These are phyloP conservation scores for Haematococcus sp. DNA, from an alignment of 139 green algal species.

Conservation along the genomic window DNA sequence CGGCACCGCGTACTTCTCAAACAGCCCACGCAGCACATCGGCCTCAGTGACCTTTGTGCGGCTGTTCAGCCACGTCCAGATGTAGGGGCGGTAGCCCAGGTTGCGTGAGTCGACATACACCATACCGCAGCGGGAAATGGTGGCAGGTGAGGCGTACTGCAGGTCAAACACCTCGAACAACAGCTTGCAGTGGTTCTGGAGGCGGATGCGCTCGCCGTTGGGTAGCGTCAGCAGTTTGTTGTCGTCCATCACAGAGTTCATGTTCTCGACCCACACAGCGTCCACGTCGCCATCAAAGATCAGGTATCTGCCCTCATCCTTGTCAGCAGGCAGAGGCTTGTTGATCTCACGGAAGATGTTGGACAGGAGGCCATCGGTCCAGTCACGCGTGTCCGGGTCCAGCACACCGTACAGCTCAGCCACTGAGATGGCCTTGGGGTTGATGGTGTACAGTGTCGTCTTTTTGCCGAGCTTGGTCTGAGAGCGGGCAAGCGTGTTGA, in stretches of 20 bases:
- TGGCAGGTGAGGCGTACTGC: constrained; percentile 62
- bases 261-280: constrained; percentile 89
- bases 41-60: constrained; percentile 18
- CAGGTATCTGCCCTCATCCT: constrained; percentile 65
- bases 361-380: constrained; percentile 82
- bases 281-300: constrained; percentile 87
- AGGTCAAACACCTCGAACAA: constrained; percentile 79
- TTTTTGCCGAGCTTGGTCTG: constrained; percentile 79
- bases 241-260: constrained; percentile 90
- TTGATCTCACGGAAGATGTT: constrained; percentile 80
- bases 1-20: constrained; percentile 76
- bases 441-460: constrained; percentile 74
- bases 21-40: constrained; percentile 44
- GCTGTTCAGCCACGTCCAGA: constrained; percentile 70
- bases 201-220: constrained; percentile 81
- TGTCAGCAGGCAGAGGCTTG: constrained; percentile 59
- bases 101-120: constrained; percentile 88
- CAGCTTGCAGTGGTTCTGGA: constrained; percentile 77
- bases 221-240: constrained; percentile 86
- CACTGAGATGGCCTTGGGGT: constrained; percentile 73
- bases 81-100: constrained; percentile 78
- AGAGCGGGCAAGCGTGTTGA: constrained; percentile 69
- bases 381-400: constrained; percentile 81
- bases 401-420: constrained; percentile 76
- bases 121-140: constrained; percentile 84